Conservation (phyloP, 1,139 yeast species). For the Arxiozyma telluris region DNA sequence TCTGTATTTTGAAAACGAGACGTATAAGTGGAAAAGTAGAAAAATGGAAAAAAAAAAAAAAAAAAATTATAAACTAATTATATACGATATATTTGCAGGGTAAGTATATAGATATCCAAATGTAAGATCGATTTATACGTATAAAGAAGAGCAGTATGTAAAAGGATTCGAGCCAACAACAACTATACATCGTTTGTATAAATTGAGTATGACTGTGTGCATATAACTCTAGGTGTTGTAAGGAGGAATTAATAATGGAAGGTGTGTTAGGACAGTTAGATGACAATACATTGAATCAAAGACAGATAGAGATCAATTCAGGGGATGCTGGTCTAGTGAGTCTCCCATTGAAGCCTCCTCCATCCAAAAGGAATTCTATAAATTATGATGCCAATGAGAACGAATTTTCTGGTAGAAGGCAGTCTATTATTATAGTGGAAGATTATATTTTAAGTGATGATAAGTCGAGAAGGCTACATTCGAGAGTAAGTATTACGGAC, state of each 20-base stretch:
- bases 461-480: not conserved
- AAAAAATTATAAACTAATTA: too few species aligned
- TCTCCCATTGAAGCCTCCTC: not conserved
- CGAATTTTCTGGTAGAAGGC: not conserved
- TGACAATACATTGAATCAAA: not conserved
- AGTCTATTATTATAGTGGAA: not conserved
- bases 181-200: not conserved
- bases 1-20: too few species aligned
- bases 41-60: too few species aligned
- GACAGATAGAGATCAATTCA: not conserved
- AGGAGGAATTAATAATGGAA: not conserved
- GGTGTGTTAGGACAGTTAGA: not conserved
- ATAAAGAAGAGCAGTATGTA: not conserved
- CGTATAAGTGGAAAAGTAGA: too few species aligned
- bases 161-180: too few species aligned
- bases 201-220: too few species aligned
- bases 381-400: not conserved
- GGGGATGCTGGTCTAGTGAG: not conserved
- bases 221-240: too few species aligned
- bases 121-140: too few species aligned
- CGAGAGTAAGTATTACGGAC: not conserved
- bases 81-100: too few species aligned
- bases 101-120: too few species aligned
- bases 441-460: not conserved
- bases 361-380: not conserved